Evolutionary conservation across 495 filamentous ascomycete genomes (phyloP).

Genomic region (Staphylotrichum longicolle): DNA sequence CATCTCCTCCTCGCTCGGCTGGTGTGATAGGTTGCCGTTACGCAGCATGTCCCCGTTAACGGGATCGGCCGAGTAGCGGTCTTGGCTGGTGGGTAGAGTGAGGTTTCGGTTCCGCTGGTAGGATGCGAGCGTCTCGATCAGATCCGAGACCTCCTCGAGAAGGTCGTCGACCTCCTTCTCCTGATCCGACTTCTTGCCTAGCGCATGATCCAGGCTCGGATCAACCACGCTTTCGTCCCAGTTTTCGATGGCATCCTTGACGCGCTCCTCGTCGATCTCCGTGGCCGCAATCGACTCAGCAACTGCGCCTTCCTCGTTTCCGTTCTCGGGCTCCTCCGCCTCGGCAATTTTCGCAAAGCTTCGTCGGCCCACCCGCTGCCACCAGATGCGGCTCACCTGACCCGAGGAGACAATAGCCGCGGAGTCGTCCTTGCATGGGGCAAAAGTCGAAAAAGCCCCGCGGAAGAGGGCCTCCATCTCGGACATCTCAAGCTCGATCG

Average conservation of each 20-base stretch:
- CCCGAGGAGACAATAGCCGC: slow-evolving; percentile 69
- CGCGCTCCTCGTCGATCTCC: slow-evolving; percentile 46
- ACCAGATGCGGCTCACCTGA: slow-evolving; percentile 78
- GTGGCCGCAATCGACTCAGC: slow-evolving; percentile 24
- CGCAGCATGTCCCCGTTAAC: slow-evolving; percentile 52
- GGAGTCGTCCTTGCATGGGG: slow-evolving; percentile 77
- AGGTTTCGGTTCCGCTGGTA: slow-evolving; percentile 80
- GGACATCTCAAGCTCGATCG: slow-evolving; percentile 54
- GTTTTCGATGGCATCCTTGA: slow-evolving; percentile 48
- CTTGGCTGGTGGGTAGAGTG: slow-evolving; percentile 52
- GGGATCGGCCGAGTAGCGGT: slow-evolving; percentile 48
- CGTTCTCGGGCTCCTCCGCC: slow-evolving; percentile 41
- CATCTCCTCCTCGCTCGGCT: slow-evolving; percentile 62
- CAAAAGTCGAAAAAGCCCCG: slow-evolving; percentile 84
- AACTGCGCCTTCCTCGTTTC: slow-evolving; percentile 29
- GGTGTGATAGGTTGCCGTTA: slow-evolving; percentile 46
- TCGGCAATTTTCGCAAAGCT: slow-evolving; percentile 50
- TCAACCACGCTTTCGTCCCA: slow-evolving; percentile 52
- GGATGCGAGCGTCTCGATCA: slow-evolving; percentile 81
- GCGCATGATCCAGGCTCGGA: slow-evolving; percentile 50
- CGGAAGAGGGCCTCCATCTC: slow-evolving; percentile 74
- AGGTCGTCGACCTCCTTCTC: slow-evolving; percentile 71
- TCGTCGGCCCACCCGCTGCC: slow-evolving; percentile 69
- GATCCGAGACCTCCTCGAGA: slow-evolving; percentile 73
- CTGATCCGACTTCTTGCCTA: slow-evolving; percentile 48